Conservation (phyloP, 208 protist species). For the Leishmania tropica region DNA sequence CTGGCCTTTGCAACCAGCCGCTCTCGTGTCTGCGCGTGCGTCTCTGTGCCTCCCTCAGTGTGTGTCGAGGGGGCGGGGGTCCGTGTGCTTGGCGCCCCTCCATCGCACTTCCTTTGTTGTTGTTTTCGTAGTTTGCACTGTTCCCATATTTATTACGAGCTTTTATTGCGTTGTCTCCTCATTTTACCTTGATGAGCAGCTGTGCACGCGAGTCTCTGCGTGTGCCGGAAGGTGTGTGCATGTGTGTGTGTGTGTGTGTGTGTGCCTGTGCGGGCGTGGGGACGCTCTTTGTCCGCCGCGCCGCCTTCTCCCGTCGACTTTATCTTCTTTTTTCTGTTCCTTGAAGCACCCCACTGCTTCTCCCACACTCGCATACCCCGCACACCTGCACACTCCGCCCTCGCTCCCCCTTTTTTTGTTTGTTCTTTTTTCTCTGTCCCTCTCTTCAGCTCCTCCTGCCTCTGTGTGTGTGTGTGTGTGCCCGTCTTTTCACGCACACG, state of each 20-base stretch:
- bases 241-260: neutral
- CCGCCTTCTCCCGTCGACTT: neutral
- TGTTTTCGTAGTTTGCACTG: neutral
- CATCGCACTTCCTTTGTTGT: neutral
- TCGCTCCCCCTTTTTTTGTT: no score
- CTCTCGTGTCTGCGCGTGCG: neutral
- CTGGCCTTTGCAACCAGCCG: neutral
- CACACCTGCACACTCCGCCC: no score
- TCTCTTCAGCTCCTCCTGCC: no score
- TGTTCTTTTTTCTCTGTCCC: no score
- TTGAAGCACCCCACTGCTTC: neutral
- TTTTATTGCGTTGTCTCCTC: neutral
- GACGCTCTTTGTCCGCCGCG: neutral
- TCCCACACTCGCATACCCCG: no score
- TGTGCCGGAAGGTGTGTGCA: neutral
- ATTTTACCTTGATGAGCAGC: neutral
- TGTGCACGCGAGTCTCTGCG: neutral
- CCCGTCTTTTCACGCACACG: no score
- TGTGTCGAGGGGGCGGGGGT: no score
- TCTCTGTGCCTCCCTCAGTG: no score
- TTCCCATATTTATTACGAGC: neutral
- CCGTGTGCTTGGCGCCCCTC: neutral
- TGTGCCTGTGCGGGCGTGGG: neutral
- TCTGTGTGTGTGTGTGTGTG: neutral
- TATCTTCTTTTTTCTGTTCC: neutral